phyloP scores from a whole-genome alignment of 208 protist genomes.

The Leishmania gerbilli region DNA sequence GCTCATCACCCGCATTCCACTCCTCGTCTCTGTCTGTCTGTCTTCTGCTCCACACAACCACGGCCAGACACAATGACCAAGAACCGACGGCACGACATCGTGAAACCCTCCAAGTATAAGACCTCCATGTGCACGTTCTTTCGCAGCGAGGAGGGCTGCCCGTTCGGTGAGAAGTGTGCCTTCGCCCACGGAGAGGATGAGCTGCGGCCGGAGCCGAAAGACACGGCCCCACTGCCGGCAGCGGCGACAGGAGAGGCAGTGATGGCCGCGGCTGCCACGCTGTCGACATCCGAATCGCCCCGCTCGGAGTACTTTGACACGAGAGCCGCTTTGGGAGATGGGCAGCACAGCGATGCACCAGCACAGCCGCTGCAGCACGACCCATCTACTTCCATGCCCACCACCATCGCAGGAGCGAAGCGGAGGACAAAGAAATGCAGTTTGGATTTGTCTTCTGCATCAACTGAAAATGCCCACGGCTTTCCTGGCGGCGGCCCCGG shows the following conservation, averaged over 20 bases:
- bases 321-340: background rate
- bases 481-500: slow-evolving; percentile 3
- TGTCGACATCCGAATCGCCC: slow-evolving; percentile 12
- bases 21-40: background rate
- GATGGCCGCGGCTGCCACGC: background rate
- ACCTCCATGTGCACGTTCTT: slow-evolving; percentile 85
- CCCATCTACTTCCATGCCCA: background rate
- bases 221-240: slow-evolving; percentile 2
- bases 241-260: background rate
- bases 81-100: slow-evolving; percentile 73
- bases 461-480: background rate
- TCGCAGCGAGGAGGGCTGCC: slow-evolving; percentile 55
- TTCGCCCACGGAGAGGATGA: slow-evolving; percentile 81
- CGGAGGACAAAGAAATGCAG: slow-evolving; percentile 10
- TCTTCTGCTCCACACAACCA: background rate
- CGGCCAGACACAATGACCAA: slow-evolving; percentile 40
- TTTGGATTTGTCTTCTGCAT: background rate
- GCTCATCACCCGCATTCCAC: background rate
- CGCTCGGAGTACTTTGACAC: slow-evolving; percentile 1
- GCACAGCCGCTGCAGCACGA: background rate
- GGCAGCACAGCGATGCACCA: background rate
- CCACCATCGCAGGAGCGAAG: background rate
- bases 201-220: slow-evolving; percentile 49
- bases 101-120: slow-evolving; percentile 88
- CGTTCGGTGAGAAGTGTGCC: slow-evolving; percentile 77